These are phyloP conservation scores for Monosporozyma unispora DNA, from an alignment of 805 yeast species.

Conservation along the genomic window DNA sequence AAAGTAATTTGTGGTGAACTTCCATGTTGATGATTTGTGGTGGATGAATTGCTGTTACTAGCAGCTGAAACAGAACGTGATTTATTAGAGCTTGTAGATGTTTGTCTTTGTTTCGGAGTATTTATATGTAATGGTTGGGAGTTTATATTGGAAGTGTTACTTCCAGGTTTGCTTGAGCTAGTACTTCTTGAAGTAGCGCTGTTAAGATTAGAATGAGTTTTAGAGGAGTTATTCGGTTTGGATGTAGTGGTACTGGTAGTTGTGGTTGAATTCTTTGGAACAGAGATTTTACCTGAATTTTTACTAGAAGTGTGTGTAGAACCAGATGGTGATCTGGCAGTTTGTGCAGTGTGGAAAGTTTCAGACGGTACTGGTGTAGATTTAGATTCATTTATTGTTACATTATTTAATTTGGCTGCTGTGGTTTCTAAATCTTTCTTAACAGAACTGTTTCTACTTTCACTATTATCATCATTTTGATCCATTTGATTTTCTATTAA, in stretches of 20 bases:
- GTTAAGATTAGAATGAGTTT: background rate
- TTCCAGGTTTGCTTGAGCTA: background rate
- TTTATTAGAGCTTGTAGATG: background rate
- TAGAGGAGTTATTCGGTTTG: background rate
- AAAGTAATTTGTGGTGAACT: background rate
- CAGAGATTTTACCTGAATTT: background rate
- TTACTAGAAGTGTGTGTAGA: background rate
- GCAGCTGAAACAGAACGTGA: background rate
- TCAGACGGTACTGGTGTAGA: background rate
- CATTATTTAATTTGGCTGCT: background rate
- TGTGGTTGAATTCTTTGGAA: background rate
- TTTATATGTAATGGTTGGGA: background rate
- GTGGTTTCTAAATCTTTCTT: background rate
- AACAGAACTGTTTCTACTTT: background rate
- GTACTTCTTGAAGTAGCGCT: background rate
- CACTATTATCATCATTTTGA: background rate
- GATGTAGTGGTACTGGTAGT: background rate
- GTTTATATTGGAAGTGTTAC: background rate
- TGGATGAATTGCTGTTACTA: background rate
- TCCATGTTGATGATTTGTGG: background rate
- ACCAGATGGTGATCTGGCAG: background rate
- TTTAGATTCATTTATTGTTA: background rate
- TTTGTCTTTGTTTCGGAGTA: background rate
- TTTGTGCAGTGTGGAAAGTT: background rate
- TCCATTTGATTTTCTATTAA: conserved; percentile 31